Percentiles rank a stretch among this genome's conserved stretches.
Conservation (phyloP, 768 basidiomycete species). For the Suillus subalutaceus region DNA sequence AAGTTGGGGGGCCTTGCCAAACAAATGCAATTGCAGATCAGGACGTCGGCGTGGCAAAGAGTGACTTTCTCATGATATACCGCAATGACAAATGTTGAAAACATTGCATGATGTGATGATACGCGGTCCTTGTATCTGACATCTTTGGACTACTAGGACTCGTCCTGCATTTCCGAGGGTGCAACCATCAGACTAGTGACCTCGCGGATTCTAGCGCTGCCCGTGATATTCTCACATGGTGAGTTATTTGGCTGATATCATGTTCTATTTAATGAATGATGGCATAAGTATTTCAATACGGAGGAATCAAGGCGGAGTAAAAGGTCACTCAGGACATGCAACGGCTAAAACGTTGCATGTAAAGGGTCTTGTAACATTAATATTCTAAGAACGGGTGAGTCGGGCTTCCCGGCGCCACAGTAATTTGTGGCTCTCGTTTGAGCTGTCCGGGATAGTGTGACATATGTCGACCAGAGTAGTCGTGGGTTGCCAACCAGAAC, state of each 20-base stretch:
- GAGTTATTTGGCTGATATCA: not conserved
- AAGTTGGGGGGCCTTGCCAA: not conserved
- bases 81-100: not conserved
- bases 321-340: not conserved
- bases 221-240: not conserved
- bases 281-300: not conserved
- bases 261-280: not conserved
- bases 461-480: not conserved
- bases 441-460: not conserved
- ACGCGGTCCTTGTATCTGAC: not conserved
- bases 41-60: not conserved
- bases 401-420: not conserved
- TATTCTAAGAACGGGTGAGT: not conserved
- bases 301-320: not conserved
- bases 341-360: not conserved
- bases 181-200: not conserved
- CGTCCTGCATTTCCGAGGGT: not conserved
- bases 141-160: not conserved
- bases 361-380: not conserved
- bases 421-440: not conserved
- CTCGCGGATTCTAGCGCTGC: not conserved
- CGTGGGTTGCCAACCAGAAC: not conserved
- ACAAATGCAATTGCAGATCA: not conserved
- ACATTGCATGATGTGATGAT: not conserved
- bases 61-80: not conserved